Conservation (phyloP, 202 grass and related monocot genomes). For the Eragrostis tef region DNA sequence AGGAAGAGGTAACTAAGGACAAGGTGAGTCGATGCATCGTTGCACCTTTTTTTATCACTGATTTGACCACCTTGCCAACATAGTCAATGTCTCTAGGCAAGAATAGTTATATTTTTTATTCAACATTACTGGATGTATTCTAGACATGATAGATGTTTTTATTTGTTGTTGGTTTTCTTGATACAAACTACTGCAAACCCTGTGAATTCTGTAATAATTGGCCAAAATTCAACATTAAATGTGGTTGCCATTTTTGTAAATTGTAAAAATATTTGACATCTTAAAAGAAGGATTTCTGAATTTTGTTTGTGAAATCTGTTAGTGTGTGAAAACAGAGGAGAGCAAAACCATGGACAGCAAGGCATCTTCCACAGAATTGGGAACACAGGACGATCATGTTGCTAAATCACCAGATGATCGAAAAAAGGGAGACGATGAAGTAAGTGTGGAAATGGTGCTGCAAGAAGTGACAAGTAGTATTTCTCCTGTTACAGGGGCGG, state of each 20-base stretch:
- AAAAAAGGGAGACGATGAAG: slow-evolving; percentile 11
- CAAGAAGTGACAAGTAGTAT: background rate
- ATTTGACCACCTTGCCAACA: background rate
- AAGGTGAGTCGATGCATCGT: slow-evolving; percentile 21
- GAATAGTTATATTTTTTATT: background rate
- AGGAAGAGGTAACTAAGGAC: background rate
- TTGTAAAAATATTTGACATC: background rate
- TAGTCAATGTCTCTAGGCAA: background rate
- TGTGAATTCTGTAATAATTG: background rate
- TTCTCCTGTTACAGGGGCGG: slow-evolving; percentile 9
- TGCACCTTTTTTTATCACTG: background rate
- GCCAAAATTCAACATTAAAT: background rate
- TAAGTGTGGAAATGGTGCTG: background rate
- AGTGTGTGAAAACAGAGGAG: background rate
- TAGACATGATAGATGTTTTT: background rate
- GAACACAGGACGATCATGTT: background rate
- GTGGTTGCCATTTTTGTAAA: background rate
- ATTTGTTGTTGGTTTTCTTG: background rate
- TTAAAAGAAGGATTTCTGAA: background rate
- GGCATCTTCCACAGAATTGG: background rate
- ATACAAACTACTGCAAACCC: background rate
- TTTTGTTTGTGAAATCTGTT: background rate
- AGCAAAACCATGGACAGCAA: background rate
- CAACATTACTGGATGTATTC: background rate
- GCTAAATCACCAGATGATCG: background rate